phyloP scores from a whole-genome alignment of 768 basidiomycete species.

The Xerocomellus chrysenteron region DNA sequence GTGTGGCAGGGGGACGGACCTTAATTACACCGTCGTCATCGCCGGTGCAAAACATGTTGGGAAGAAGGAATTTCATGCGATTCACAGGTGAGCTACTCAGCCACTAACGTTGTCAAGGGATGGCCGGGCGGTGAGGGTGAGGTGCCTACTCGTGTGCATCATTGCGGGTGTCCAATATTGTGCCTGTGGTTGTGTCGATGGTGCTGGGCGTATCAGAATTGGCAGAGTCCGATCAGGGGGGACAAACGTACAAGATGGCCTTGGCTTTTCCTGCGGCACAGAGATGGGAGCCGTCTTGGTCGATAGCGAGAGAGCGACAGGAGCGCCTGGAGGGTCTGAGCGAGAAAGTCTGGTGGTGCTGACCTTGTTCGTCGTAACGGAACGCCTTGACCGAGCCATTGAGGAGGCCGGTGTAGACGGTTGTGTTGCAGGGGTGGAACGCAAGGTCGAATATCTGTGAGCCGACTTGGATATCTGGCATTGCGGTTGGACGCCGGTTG shows the following conservation, averaged over 20 bases:
- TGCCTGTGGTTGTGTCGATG: slow-evolving; percentile 64
- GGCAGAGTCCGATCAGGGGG: background rate
- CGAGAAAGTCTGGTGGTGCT: slow-evolving; percentile 54
- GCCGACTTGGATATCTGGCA: slow-evolving; percentile 67
- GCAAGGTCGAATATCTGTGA: slow-evolving; percentile 87
- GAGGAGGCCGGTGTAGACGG: slow-evolving; percentile 77
- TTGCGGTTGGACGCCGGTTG: background rate
- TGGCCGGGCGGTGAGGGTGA: slow-evolving; percentile 1
- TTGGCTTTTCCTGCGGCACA: slow-evolving; percentile 84
- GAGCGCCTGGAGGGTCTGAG: slow-evolving; percentile 80
- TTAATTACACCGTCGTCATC: slow-evolving; percentile 96
- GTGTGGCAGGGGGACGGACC: slow-evolving; percentile 43
- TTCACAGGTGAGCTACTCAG: slow-evolving; percentile 75
- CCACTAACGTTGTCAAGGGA: slow-evolving; percentile 35
- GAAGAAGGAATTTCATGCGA: slow-evolving; percentile 70
- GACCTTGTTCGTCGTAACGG: slow-evolving; percentile 70
- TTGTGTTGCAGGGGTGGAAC: slow-evolving; percentile 73
- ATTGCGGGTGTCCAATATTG: slow-evolving; percentile 45
- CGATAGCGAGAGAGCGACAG: slow-evolving; percentile 70
- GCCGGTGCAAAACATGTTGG: slow-evolving; percentile 77
- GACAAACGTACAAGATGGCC: slow-evolving; percentile 63
- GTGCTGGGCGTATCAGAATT: slow-evolving; percentile 42
- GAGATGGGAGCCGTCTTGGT: slow-evolving; percentile 64
- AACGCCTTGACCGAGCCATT: slow-evolving; percentile 85
- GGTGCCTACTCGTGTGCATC: slow-evolving; percentile 67